These are phyloP conservation scores for Buxus sempervirens DNA, from an alignment of 164 flowering plant genomes.

Conservation along the genomic window DNA sequence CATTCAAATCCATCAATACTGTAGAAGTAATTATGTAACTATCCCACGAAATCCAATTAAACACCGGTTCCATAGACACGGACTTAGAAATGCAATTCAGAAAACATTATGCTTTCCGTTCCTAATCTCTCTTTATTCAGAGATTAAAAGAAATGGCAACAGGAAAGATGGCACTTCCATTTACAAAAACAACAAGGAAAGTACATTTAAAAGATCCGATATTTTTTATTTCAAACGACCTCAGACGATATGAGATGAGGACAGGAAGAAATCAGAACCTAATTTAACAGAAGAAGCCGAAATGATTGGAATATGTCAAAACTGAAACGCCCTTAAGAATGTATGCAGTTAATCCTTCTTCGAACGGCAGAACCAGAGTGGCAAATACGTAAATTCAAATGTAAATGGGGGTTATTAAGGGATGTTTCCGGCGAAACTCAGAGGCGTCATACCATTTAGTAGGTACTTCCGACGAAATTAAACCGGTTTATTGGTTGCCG, in stretches of 20 bases:
- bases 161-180: neutral
- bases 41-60: slow-evolving; percentile 4
- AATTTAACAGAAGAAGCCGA: no score
- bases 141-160: neutral
- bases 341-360: neutral
- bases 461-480: neutral
- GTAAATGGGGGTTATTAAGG: no score
- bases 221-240: neutral
- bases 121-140: no score
- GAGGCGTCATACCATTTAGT: neutral
- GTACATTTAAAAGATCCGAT: neutral
- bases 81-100: slow-evolving; percentile 1
- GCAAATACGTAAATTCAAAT: neutral
- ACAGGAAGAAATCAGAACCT: neutral
- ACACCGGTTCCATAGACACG: neutral
- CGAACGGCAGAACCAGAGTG: neutral
- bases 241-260: neutral
- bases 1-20: slow-evolving; percentile 26
- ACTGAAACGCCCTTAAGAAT: neutral
- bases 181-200: neutral
- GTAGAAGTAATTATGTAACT: slow-evolving; percentile 3
- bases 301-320: no score
- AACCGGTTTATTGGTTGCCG: neutral
- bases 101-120: neutral
- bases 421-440: neutral